Base-by-base conservation (phyloP, 1,284 basidiomycete genomes). In the Porodaedalea pini region DNA sequence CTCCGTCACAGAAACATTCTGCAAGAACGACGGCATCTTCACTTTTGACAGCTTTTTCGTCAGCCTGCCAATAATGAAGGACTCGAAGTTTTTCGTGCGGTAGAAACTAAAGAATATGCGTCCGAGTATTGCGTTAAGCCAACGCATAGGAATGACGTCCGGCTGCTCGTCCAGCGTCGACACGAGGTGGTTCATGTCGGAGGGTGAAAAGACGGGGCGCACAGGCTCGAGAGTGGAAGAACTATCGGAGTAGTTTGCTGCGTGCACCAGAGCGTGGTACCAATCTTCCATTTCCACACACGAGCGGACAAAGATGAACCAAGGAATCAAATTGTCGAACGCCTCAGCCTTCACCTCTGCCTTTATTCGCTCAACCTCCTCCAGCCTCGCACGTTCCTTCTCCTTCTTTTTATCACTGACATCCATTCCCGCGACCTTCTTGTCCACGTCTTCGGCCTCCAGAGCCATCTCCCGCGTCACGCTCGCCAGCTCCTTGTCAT, bases 21-120 rank as follows among this genome's bases (percentile, higher is more conserved):
- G 83, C 29, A 99, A 82, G 70, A 96, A 93, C 2, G 81, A 76
- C 0, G 95, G 94, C 4, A 88, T 86, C 67, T 93, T 92, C 66
- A 98, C 87, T 69, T 92, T 94, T 32, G 87, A 83, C 19, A 99
- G 76, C 69, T 98, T 98, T 75, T 92, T 93, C 86, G 95, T 96
- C 61, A 98, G 80, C 53, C 90, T 85, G 40, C 81, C 80, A 61
- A 94, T 90, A 71, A 99, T 93, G 69, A 88, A 90, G 55, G 82
- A 76, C 67, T 97, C 93, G 56, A 97, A 76, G 43, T 76, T 76
- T 45, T 88, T 80, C 0, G 94, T 97, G 60, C 85, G 85, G 71
- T 97, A 96, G 67, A 92, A 85, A 63, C 89, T 90, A 73, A 96
- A 91, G 77, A 98, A 98, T 41, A 98, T 70, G 19, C 96, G 86